A percentile compares a stretch with the other conserved stretches of the same genome.
Evolutionary conservation across 345 rosid species (phyloP).

Genomic region (Combretum micranthum): DNA sequence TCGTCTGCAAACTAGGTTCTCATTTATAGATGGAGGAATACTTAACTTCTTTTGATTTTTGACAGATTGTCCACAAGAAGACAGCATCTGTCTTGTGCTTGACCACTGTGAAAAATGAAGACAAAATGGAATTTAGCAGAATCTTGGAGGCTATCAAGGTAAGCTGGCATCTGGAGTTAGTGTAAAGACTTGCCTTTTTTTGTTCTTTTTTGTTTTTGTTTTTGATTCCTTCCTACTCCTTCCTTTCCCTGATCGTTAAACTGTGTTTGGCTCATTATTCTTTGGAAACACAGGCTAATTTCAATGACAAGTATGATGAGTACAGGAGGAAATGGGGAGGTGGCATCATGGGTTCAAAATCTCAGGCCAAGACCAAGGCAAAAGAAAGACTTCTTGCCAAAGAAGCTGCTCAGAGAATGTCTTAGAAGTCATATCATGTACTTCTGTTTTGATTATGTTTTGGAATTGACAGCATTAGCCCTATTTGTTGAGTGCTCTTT

Average conservation of each 20-base stretch:
- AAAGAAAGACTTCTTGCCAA: slow-evolving; percentile 55
- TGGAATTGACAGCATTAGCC: too few species aligned
- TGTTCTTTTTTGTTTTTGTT: too few species aligned
- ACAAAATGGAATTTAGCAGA: slow-evolving; percentile 62
- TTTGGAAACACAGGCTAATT: slow-evolving; percentile 42
- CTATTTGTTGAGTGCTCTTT: too few species aligned
- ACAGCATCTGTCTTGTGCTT: slow-evolving; percentile 69
- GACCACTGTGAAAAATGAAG: slow-evolving; percentile 62
- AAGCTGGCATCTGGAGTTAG: too few species aligned
- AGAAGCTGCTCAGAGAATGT: slow-evolving; percentile 73
- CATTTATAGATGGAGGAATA: background rate
- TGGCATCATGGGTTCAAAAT: slow-evolving; percentile 86
- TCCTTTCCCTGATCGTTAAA: too few species aligned
- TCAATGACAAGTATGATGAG: slow-evolving; percentile 64
- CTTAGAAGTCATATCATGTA: slow-evolving; percentile 7
- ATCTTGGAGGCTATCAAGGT: slow-evolving; percentile 77
- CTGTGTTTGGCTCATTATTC: too few species aligned
- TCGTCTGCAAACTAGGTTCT: background rate
- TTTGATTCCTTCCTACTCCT: too few species aligned
- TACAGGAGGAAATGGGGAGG: slow-evolving; percentile 86
- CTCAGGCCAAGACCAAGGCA: slow-evolving; percentile 74
- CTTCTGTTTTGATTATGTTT: background rate
- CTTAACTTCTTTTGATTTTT: background rate
- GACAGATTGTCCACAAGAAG: slow-evolving; percentile 61
- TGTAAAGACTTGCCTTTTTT: too few species aligned